A percentile compares a stretch with the other conserved stretches of the same genome.
phyloP scores from a whole-genome alignment of 495 filamentous ascomycete genomes.

The Penicillium steckii region DNA sequence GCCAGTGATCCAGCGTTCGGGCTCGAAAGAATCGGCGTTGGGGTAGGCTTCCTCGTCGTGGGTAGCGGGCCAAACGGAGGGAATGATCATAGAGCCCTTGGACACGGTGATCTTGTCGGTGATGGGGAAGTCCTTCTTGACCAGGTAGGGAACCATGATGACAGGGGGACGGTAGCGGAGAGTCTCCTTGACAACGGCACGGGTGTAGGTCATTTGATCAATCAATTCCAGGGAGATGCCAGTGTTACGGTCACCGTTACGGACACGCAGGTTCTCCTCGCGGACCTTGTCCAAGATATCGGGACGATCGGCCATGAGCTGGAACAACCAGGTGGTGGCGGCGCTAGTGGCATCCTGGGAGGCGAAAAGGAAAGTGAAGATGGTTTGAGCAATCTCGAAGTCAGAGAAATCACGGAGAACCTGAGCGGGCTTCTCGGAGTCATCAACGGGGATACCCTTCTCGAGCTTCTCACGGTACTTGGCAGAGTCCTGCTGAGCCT shows the following conservation, averaged over 20 bases:
- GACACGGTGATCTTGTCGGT: constrained; percentile 83
- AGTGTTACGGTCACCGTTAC: constrained; percentile 73
- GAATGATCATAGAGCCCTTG: constrained; percentile 94
- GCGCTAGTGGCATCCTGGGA: constrained; percentile 96
- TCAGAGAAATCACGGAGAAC: constrained; percentile 86
- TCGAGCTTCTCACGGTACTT: constrained; percentile 72
- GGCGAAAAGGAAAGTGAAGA: constrained; percentile 98
- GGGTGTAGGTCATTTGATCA: constrained; percentile 86
- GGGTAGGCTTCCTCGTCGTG: constrained; percentile 93
- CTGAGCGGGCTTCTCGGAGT: constrained; percentile 73
- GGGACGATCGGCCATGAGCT: constrained; percentile 89
- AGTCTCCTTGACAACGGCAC: constrained; percentile 89
- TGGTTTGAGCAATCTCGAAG: constrained; percentile 88
- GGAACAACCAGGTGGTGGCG: constrained; percentile 92
- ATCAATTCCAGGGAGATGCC: constrained; percentile 77
- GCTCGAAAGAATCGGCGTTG: constrained; percentile 79
- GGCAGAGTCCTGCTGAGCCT: constrained; percentile 78
- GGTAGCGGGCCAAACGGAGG: constrained; percentile 83
- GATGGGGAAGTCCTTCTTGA: constrained; percentile 94
- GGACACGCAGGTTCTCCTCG: constrained; percentile 80
- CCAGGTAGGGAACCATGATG: constrained; percentile 95
- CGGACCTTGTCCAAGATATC: constrained; percentile 88
- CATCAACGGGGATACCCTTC: constrained; percentile 63
- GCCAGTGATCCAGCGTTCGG: constrained; percentile 90
- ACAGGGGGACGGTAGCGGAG: constrained; percentile 95